These are phyloP conservation scores for Solanum ahanhuiri DNA, from an alignment of 257 asterid genomes.

Conservation along the genomic window DNA sequence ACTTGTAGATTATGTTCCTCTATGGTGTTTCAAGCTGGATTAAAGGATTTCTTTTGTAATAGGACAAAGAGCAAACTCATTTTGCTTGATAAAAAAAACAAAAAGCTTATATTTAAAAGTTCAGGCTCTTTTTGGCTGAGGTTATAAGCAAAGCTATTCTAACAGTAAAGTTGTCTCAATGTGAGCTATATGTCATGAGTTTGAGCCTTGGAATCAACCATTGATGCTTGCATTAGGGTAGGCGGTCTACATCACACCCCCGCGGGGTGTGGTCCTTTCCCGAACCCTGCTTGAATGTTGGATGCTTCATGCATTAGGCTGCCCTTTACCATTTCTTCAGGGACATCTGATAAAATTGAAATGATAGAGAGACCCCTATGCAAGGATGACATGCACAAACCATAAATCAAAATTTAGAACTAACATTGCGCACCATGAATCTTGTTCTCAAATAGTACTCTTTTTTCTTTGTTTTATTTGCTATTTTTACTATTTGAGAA, in stretches of 20 bases:
- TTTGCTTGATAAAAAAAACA: neutral
- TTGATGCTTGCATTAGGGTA: neutral
- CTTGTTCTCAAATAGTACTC: neutral
- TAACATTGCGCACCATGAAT: neutral
- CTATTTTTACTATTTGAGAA: neutral
- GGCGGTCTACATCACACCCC: neutral
- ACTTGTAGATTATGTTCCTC: neutral
- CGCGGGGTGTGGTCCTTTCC: neutral
- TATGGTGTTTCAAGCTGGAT: neutral
- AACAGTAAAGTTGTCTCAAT: neutral
- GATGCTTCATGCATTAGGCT: neutral
- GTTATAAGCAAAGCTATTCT: neutral
- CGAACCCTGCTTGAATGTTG: neutral
- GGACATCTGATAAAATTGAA: neutral
- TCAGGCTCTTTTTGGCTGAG: neutral
- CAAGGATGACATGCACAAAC: neutral
- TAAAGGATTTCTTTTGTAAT: neutral
- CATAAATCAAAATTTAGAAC: neutral
- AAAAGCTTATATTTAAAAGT: neutral
- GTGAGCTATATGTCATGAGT: neutral
- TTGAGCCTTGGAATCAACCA: neutral
- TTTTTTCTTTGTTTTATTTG: neutral
- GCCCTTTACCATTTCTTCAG: neutral
- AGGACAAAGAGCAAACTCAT: neutral
- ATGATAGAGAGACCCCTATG: neutral